These are phyloP conservation scores for Colletotrichum gloeosporioides DNA, from an alignment of 2,329 filamentous ascomycete genomes.

Conservation along the genomic window DNA sequence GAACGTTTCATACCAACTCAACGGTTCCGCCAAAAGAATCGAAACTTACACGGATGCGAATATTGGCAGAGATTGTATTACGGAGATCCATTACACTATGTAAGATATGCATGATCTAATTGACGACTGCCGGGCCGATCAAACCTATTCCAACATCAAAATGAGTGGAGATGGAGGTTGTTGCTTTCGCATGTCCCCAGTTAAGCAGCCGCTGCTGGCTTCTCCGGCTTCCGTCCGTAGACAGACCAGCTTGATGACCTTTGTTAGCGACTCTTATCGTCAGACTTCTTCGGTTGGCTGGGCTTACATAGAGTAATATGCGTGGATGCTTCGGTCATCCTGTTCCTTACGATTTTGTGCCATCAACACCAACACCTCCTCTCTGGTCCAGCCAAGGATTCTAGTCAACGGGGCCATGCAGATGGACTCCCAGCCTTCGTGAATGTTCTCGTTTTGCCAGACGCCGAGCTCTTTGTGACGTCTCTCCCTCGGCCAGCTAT, in stretches of 20 bases:
- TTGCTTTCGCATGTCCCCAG: too few relatives aligned
- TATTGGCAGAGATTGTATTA: too few relatives aligned
- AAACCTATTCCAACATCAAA: too few relatives aligned
- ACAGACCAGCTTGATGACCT: not conserved
- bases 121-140: too few relatives aligned
- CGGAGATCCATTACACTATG: too few relatives aligned
- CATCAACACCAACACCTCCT: not conserved
- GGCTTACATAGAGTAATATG: not conserved
- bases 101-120: too few relatives aligned
- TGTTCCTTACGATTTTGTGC: not conserved
- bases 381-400: not conserved
- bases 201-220: too few relatives aligned
- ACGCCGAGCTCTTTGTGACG: not conserved
- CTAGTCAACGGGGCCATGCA: not conserved
- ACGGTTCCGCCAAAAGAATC: too few relatives aligned
- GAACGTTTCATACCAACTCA: too few relatives aligned
- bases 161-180: too few relatives aligned
- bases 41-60: too few relatives aligned
- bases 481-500: not conserved
- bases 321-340: not conserved
- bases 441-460: not conserved
- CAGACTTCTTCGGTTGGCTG: too few relatives aligned
- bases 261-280: not conserved
- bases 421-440: not conserved
- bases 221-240: not conserved